These are phyloP conservation scores for Aspergillus sp. DNA, from an alignment of 2,329 filamentous ascomycete species.

Conservation along the genomic window DNA sequence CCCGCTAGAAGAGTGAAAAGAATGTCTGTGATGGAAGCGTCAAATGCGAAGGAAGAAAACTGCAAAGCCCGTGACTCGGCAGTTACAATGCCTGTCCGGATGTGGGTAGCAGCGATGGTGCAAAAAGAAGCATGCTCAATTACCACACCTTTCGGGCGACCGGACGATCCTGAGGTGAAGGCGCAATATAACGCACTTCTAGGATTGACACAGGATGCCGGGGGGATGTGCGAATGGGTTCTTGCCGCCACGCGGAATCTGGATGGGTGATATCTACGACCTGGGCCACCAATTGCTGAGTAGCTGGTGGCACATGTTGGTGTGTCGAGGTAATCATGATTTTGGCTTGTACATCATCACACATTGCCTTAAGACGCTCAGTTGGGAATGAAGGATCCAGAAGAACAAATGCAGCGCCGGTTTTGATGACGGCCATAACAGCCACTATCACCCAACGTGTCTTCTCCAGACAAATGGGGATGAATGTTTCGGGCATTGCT, in stretches of 20 bases:
- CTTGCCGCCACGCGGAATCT: no score
- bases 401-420: conserved; percentile 21
- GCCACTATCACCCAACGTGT: conserved; percentile 24
- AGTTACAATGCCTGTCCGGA: conserved; percentile 42
- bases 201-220: no score
- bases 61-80: conserved; percentile 29
- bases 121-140: conserved; percentile 55
- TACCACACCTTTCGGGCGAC: conserved; percentile 52
- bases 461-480: conserved; percentile 27
- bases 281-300: no score
- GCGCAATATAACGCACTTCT: conserved; percentile 42
- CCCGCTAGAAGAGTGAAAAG: conserved; percentile 49
- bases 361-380: conserved; percentile 14
- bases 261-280: no score
- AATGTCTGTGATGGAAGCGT: conserved; percentile 47
- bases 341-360: not conserved
- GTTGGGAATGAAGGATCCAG: conserved; percentile 21
- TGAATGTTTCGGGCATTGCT: conserved; percentile 16
- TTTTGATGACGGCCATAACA: conserved; percentile 21
- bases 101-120: conserved; percentile 46
- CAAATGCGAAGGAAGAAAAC: conserved; percentile 44
- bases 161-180: conserved; percentile 49
- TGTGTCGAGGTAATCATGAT: not conserved
- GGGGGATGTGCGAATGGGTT: no score
- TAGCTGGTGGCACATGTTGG: no score